Evolutionary conservation across 2,329 filamentous ascomycete genomes (phyloP), one percentile per base, ranked within the genome.

Genomic region (Colletotrichum tabaci): DNA sequence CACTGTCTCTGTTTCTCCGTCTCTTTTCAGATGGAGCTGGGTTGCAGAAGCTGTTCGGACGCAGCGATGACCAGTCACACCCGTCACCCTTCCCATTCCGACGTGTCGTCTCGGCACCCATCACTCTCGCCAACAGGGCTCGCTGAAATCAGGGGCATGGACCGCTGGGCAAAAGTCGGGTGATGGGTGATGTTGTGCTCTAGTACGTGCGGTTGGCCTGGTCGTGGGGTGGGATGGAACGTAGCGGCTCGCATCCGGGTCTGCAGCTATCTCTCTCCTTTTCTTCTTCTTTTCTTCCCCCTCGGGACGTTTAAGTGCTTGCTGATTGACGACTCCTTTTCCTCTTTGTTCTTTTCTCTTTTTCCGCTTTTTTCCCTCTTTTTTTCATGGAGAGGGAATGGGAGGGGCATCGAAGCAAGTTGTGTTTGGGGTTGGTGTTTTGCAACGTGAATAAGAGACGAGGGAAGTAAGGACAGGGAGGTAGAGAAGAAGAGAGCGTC

Each of bases 141-240:
- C 53, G 53, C 53, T 66, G 53, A 21, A 69, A 38, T 18, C 61
- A 38, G 61, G 16, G 18, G 35, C 21, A 23, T 23, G 26, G n/a
- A 26, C 64, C 35, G 6, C 30, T 35, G 30, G n/a, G 63, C 16
- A 49, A 66, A 61, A 46, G 46, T 18, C 42, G 30, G 63, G 44
- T 18, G 40, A 23, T 35, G 35, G 7, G 46, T 40, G 64, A 26
- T 30, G 21, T 42, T 38, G 53, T 67, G 52, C 35, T 58, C 44
- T 42, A 21, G 38, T 21, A 10, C 60, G 8, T 62, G 10, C 23
- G n/a, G n/a, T 61, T 35, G 35, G 66, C 18, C 40, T 42, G 10
- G 12, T 30, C 13, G 53, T 53, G 38, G 38, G 56, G 55, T 21
- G 46, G 44, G 56, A 46, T 21, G 46, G 44, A 12, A 61, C n/a